Conservation (phyloP, 805 yeast species). For the Saturnispora bothae region DNA sequence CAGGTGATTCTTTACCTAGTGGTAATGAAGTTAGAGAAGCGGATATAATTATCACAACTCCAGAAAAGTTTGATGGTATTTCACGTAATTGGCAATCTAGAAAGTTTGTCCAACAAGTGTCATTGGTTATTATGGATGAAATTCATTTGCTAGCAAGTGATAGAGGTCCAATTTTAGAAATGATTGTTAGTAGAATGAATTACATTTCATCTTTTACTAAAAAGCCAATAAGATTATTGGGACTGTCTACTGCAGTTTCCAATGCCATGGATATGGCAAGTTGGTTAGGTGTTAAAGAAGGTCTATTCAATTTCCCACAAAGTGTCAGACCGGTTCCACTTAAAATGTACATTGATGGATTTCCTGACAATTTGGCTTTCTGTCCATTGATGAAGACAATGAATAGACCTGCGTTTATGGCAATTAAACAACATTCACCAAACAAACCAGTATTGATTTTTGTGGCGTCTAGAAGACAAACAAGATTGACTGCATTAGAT, state of each 20-base stretch:
- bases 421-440: slow-evolving; percentile 86
- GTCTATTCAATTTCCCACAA: slow-evolving; percentile 69
- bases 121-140: slow-evolving; percentile 77
- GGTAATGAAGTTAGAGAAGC: slow-evolving; percentile 56
- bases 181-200: slow-evolving; percentile 84
- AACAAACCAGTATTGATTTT: slow-evolving; percentile 74
- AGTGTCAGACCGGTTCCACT: slow-evolving; percentile 80
- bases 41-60: slow-evolving; percentile 71
- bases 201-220: slow-evolving; percentile 52
- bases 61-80: slow-evolving; percentile 82
- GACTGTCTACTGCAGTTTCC: slow-evolving; percentile 79
- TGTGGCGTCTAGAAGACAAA: slow-evolving; percentile 77
- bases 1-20: slow-evolving; percentile 76
- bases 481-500: slow-evolving; percentile 70
- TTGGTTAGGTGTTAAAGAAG: slow-evolving; percentile 68
- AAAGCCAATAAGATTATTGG: slow-evolving; percentile 53
- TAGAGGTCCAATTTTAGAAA: slow-evolving; percentile 78
- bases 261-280: slow-evolving; percentile 81
- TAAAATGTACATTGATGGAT: slow-evolving; percentile 81
- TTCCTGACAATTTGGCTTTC: slow-evolving; percentile 70
- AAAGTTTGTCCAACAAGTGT: slow-evolving; percentile 62
- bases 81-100: slow-evolving; percentile 79
- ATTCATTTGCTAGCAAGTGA: slow-evolving; percentile 77
- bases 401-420: slow-evolving; percentile 88
- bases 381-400: slow-evolving; percentile 78